Base-by-base conservation (phyloP, 306 rosid genomes). In the Carpinus viminea region DNA sequence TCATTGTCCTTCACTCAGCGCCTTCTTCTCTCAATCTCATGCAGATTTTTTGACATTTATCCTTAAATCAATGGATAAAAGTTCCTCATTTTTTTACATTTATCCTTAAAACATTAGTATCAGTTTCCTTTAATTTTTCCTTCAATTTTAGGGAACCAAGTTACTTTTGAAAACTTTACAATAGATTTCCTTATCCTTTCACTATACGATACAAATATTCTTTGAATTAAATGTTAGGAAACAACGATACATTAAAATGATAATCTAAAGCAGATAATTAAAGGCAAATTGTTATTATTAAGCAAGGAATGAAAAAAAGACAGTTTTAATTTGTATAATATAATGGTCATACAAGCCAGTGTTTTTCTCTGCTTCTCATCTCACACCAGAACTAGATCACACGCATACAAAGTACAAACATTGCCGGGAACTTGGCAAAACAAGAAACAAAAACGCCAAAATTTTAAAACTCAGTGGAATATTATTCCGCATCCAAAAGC, bases 331-430 rank as follows among this genome's bases (percentile, higher is more conserved):
- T 76, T 51, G 64, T 26, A 77, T 36, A 76, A 52, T 46, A 72
- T 74, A 55, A 78, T 56, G 73, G 56, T 82, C 86, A 66, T 78
- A 83, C 78, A 77, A 8, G 69, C 45, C 61, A 65, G 57, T 55
- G 74, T 70, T 53, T 61, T 51, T 69, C 56, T 64, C 78, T 72
- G 71, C 18, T 74, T 61, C 46, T 77, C 81, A n/a, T 79, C 52
- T 76, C 78, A 71, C 78, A 51, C 62, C 81, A 51, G 28, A 16
- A 71, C 84, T 81, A 69, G 90, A 76, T 31, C 75, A 78, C 82
- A 85, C 74, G 46, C 80, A 52, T 62, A 17, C 46, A 1, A 31
- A 31, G 34, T 31, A 31, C 46, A 81, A 52, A 8, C 16, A 68
- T 48, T 57, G 52, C 73, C 8, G 10, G 72, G 72, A 7, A 41